phyloP scores from a whole-genome alignment of 441 rosid genomes.

The Jatropha podagrica region DNA sequence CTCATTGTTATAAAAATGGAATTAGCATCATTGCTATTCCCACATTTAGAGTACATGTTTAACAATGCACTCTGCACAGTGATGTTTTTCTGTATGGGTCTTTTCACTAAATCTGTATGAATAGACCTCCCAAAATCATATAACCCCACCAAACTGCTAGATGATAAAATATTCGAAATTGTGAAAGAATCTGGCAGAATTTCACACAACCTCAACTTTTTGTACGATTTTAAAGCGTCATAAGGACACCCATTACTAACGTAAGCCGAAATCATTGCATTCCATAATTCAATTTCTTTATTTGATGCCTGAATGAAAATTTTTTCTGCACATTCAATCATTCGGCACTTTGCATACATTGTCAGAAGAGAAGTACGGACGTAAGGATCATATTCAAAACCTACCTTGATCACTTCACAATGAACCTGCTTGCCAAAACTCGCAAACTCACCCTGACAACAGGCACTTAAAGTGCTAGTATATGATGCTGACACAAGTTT shows the following conservation, averaged over 20 bases:
- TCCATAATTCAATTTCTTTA: slow-evolving; percentile 62
- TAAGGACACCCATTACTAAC: slow-evolving; percentile 36
- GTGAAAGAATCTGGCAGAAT: slow-evolving; percentile 55
- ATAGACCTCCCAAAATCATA: slow-evolving; percentile 55
- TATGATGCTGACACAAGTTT: slow-evolving; percentile 54
- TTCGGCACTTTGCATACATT: slow-evolving; percentile 64
- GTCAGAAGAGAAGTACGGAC: slow-evolving; percentile 61
- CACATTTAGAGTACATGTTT: slow-evolving; percentile 58
- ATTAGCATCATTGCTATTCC: slow-evolving; percentile 46
- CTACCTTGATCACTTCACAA: slow-evolving; percentile 61
- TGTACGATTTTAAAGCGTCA: slow-evolving; percentile 46
- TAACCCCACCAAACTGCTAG: slow-evolving; percentile 41
- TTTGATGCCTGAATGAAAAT: slow-evolving; percentile 42
- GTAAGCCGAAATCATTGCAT: slow-evolving; percentile 73
- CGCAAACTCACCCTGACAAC: slow-evolving; percentile 38
- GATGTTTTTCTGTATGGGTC: slow-evolving; percentile 40
- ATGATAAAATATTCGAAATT: slow-evolving; percentile 52
- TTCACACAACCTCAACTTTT: slow-evolving; percentile 41
- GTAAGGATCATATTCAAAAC: slow-evolving; percentile 50
- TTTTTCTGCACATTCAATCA: slow-evolving; percentile 47
- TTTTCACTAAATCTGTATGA: slow-evolving; percentile 59
- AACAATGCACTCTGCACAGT: slow-evolving; percentile 52
- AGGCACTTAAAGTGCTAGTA: slow-evolving; percentile 52
- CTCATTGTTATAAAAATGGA: slow-evolving; percentile 45
- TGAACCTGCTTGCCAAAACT: slow-evolving; percentile 59